These are phyloP conservation scores for Leishmania amazonensis DNA, from an alignment of 208 protist species.

Conservation along the genomic window DNA sequence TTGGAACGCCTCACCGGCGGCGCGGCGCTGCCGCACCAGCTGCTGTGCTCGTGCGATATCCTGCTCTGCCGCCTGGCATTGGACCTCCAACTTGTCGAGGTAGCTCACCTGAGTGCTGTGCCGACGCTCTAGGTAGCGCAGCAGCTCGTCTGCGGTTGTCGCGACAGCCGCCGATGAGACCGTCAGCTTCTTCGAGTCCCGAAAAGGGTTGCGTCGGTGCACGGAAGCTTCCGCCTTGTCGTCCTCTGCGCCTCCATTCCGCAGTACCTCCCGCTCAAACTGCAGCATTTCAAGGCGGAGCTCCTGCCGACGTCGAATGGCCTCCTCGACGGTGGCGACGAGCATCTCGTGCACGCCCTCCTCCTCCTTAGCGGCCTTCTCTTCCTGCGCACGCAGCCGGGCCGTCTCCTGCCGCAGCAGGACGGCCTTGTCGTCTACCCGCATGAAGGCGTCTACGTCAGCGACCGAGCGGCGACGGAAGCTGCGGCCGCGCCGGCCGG, in stretches of 20 bases:
- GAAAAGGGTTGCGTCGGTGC: not conserved
- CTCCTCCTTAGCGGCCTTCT: slow-evolving; percentile 43
- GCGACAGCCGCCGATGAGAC: slow-evolving; percentile 8
- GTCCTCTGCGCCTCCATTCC: slow-evolving; percentile 11
- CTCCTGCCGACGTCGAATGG: slow-evolving; percentile 61
- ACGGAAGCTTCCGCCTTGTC: not conserved
- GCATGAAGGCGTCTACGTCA: slow-evolving; percentile 46
- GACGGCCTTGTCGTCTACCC: slow-evolving; percentile 72
- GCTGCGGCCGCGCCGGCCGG: slow-evolving; percentile 41
- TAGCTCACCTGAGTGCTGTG: slow-evolving; percentile 66
- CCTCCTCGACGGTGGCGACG: slow-evolving; percentile 79
- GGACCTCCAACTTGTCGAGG: slow-evolving; percentile 87
- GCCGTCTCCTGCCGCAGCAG: slow-evolving; percentile 64
- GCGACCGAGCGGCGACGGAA: slow-evolving; percentile 58
- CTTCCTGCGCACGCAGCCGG: slow-evolving; percentile 50
- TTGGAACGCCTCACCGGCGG: slow-evolving; percentile 93
- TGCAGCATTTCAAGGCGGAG: slow-evolving; percentile 73
- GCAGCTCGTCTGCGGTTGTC: slow-evolving; percentile 82
- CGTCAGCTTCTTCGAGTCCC: slow-evolving; percentile 13
- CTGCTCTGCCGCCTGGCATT: slow-evolving; percentile 76
- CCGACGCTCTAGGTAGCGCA: slow-evolving; percentile 84
- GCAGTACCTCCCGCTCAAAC: slow-evolving; percentile 76
- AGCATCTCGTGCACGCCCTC: slow-evolving; percentile 70
- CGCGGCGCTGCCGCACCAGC: slow-evolving; percentile 88
- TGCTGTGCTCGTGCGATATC: slow-evolving; percentile 83